A percentile compares a stretch with the other conserved stretches of the same genome.
Evolutionary conservation across 1,284 basidiomycete species (phyloP).

Genomic region (Mycocalia duriaeana): DNA sequence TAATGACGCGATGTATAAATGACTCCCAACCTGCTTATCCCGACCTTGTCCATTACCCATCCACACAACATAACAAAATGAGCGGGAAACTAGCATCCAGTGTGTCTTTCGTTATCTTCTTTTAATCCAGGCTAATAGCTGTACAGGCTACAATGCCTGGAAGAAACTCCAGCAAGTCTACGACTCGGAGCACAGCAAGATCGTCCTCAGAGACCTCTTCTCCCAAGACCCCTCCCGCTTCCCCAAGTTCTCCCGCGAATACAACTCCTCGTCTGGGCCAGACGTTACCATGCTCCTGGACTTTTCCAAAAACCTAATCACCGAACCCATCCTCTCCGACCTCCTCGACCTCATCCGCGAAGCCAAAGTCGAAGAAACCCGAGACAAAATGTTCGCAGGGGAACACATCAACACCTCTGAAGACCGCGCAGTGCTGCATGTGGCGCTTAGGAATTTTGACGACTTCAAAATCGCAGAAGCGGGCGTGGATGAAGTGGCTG

Average conservation of each 20-base stretch:
- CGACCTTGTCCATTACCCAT: too few relatives aligned
- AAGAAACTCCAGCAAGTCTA: constrained; percentile 87
- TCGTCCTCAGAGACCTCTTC: constrained; percentile 90
- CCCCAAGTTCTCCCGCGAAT: constrained; percentile 78
- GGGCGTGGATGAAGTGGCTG: constrained; percentile 80
- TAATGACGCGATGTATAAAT: too few relatives aligned
- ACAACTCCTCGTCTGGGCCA: constrained; percentile 61
- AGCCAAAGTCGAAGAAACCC: constrained; percentile 79
- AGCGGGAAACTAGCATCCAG: constrained; percentile 2
- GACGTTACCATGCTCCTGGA: constrained; percentile 86
- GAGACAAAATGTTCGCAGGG: constrained; percentile 93
- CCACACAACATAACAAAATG: neutral
- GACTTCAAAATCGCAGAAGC: constrained; percentile 74
- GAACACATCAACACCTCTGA: constrained; percentile 99
- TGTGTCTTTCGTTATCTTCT: neutral
- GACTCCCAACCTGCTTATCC: too few relatives aligned
- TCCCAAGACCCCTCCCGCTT: constrained; percentile 85
- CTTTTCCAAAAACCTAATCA: constrained; percentile 96
- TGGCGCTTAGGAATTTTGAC: constrained; percentile 87
- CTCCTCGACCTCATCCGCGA: constrained; percentile 83
- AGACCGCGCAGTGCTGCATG: constrained; percentile 91
- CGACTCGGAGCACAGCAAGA: constrained; percentile 67
- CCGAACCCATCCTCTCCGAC: constrained; percentile 73
- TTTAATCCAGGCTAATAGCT: neutral
- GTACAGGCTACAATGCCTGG: constrained; percentile 82